Evolutionary conservation across 345 rosid genomes (phyloP), one percentile per base, ranked within the genome.

Genomic region (Melaleuca alternifolia): DNA sequence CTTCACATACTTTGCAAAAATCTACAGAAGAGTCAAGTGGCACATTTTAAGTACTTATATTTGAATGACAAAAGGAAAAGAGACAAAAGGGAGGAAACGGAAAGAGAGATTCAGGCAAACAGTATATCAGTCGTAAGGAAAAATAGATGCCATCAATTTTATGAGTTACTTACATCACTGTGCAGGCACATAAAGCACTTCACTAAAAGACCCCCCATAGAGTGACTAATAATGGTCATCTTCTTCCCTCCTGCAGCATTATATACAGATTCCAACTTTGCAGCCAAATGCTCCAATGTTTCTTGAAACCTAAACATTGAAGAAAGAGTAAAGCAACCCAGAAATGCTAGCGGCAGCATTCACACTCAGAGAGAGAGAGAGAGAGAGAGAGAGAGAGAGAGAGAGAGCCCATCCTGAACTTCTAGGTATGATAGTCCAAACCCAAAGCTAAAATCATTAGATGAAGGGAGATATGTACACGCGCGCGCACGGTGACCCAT

Each of bases 141-240:
- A 84, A 37, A 48, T 71, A 52, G 50, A 53, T 51, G 11, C 12
- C 0, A 54, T 65, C 52, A 71, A 51, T 33, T 76, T 10, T 44
- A 51, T 23, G 21, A 85, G 84, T 21, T 37, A 16, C 65, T 91
- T 96, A 96, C 99, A 92, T 97, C 96, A 87, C 89, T 86, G 46
- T 91, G 98, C 84, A 96, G 94, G 87, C 92, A 87, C 98, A 96
- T 94, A 93, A 97, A 97, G 91, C 99, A 97, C 90, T 97, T 97
- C 91, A 96, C 94, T 51, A 97, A 90, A 81, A 97, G 91, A 51
- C 99, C 99, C 16, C 99, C 99, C 99, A 97, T 97, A 21, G 99
- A 97, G 91, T 97, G 99, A 91, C 94, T 94, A 41, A 96, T 94
- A 54, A 97, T 76, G 87, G 91, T 97, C 86, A 97, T 95, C 94